These are phyloP conservation scores for Candida chilensis DNA, from an alignment of 805 yeast species.

Conservation along the genomic window DNA sequence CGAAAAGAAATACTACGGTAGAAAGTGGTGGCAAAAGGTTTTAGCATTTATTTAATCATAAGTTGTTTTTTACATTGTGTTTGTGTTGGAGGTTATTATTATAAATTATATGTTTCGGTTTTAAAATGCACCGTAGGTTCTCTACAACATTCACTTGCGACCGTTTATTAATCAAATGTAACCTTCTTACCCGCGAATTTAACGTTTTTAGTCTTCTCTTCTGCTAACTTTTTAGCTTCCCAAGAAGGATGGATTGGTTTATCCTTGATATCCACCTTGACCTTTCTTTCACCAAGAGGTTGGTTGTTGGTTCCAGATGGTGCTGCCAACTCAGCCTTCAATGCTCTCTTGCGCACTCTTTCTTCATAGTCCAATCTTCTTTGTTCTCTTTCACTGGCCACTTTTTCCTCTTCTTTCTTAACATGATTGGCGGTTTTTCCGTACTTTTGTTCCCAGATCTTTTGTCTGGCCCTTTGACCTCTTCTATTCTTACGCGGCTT, in stretches of 20 bases:
- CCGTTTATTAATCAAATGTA: constrained; percentile 55
- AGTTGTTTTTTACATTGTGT: no score
- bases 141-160: no score
- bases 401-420: constrained; percentile 49
- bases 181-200: constrained; percentile 82
- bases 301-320: constrained; percentile 24
- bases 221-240: constrained; percentile 79
- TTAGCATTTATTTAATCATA: no score
- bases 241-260: constrained; percentile 87
- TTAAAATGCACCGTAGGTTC: no score
- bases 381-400: constrained; percentile 45
- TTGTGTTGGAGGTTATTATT: no score
- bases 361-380: constrained; percentile 63
- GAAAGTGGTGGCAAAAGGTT: constrained; percentile 7
- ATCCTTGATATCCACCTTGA: constrained; percentile 5
- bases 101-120: no score
- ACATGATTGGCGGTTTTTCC: constrained; percentile 83
- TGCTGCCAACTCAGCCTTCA: constrained; percentile 25
- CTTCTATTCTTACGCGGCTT: constrained; percentile 75
- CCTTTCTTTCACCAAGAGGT: constrained; percentile 27
- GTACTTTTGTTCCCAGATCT: constrained; percentile 90
- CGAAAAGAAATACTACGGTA: constrained; percentile 4
- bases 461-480: constrained; percentile 95
- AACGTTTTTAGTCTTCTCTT: constrained; percentile 53
- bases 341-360: constrained; percentile 59